Base-by-base conservation (phyloP, 371 early-diverging fungal species). In the Gilbertella persicaria region DNA sequence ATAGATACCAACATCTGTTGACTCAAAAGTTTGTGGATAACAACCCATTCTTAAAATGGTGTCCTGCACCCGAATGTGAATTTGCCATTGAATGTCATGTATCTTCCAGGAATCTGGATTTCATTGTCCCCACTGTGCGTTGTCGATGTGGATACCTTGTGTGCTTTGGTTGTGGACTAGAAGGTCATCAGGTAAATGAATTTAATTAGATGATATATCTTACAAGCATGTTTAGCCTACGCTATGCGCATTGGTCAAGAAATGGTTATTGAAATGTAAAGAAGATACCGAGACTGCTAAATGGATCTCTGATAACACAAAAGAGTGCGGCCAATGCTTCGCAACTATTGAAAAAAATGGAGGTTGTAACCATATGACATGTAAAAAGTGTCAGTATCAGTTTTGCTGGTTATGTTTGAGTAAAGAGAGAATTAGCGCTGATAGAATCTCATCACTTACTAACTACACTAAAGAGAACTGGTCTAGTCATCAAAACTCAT, bases 261-360 rank as follows among this genome's bases (percentile, higher is more conserved):
- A 75, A 58, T 98, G 98, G 98, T 55, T 92, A 24, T 88, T 92
- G 53, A 97, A 96, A 69, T 96, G 96, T 66, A 87, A 80, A 25
- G 97, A 98, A 71, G 99, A 98, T 64, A 94, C 95, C 7, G 98
- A 97, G 64, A 97, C 98, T 4, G 87, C 95, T 19, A 95, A 96
- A 67, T 98, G 97, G 97, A 91, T 97, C 45, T 86, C 89, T 16
- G 93, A 93, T 14, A 86, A 97, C 72, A 97, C 97, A 33, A 96
- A 97, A 68, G 97, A 97, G 66, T 98, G 99, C 64, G 78, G 89
- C 17, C 90, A 92, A 56, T 98, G 99, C 69, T 78, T 83, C 39
- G 81, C 93, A 0, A 92, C 94, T 0, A 97, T 98, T 51, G 99
- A 98, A 66, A 98, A 98, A 79, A 97, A 96, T 66, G 98, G 98